phyloP scores from a whole-genome alignment of 2,329 filamentous ascomycete species.

The Aspergillus texensis region DNA sequence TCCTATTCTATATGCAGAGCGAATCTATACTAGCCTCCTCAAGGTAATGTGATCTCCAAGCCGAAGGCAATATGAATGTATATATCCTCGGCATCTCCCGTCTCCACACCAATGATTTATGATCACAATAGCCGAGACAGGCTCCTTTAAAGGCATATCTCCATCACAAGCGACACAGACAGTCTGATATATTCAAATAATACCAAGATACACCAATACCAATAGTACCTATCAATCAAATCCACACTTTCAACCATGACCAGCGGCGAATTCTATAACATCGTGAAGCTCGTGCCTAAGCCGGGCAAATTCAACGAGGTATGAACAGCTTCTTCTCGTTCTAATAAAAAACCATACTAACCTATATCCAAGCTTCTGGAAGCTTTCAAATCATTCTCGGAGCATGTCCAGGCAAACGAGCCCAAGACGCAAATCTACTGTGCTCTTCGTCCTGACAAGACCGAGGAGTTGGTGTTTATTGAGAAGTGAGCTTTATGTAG shows the following conservation, averaged over 20 bases:
- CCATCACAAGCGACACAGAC: background rate
- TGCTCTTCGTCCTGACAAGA: constrained; percentile 19
- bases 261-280: constrained; percentile 20
- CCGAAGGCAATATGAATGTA: background rate
- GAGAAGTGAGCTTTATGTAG: constrained; percentile 20
- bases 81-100: constrained; percentile 15
- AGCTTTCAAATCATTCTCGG: constrained; percentile 21
- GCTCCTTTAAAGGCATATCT: background rate
- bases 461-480: constrained; percentile 22
- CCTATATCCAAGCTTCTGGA: constrained; percentile 12
- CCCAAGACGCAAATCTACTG: constrained; percentile 26
- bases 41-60: background rate
- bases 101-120: constrained; percentile 3
- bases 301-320: constrained; percentile 24
- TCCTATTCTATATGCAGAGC: too few species aligned
- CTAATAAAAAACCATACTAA: background rate
- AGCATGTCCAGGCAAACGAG: constrained; percentile 21
- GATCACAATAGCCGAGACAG: constrained; percentile 1
- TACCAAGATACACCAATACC: background rate
- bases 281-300: constrained; percentile 25
- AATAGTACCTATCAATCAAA: background rate
- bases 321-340: background rate
- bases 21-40: background rate
- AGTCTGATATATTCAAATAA: background rate
- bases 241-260: constrained; percentile 6